phyloP scores from a whole-genome alignment of 139 green algal genomes.

The Diplosphaera chodatii region DNA sequence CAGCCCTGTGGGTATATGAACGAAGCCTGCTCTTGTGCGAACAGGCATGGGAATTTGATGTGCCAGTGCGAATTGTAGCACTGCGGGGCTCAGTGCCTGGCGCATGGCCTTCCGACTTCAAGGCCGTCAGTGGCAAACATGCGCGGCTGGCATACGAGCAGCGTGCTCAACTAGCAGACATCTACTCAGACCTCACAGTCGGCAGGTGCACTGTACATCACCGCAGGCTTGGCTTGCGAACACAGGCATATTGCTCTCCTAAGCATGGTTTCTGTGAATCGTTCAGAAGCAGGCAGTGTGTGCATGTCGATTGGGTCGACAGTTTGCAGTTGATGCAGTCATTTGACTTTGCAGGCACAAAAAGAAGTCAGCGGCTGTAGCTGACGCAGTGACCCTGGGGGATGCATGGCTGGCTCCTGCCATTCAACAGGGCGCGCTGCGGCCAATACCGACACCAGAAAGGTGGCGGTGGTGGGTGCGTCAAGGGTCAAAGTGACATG shows the following conservation, averaged over 20 bases:
- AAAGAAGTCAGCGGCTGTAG: constrained; percentile 24
- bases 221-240: too few relatives aligned
- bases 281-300: too few relatives aligned
- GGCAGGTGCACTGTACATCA: constrained; percentile 28
- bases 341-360: constrained; percentile 41
- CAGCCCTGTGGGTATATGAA: too few relatives aligned
- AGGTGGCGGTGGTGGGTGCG: constrained; percentile 51
- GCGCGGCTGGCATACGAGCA: constrained; percentile 51
- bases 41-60: constrained; percentile 14
- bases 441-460: constrained; percentile 56
- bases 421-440: constrained; percentile 54
- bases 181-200: constrained; percentile 45
- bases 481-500: too few relatives aligned
- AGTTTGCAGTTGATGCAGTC: too few relatives aligned
- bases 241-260: too few relatives aligned
- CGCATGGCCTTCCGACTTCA: constrained; percentile 64
- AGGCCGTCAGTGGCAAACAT: constrained; percentile 38
- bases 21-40: neutral
- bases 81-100: constrained; percentile 54
- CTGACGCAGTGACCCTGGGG: constrained; percentile 69
- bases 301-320: too few relatives aligned
- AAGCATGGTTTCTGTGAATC: too few relatives aligned
- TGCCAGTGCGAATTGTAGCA: constrained; percentile 37
- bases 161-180: constrained; percentile 53
- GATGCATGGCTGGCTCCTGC: constrained; percentile 71